Percentiles rank a stretch among this genome's conserved stretches.
These are phyloP conservation scores for Dillenia suffruticosa DNA, from an alignment of 164 flowering plant species.

Conservation along the genomic window DNA sequence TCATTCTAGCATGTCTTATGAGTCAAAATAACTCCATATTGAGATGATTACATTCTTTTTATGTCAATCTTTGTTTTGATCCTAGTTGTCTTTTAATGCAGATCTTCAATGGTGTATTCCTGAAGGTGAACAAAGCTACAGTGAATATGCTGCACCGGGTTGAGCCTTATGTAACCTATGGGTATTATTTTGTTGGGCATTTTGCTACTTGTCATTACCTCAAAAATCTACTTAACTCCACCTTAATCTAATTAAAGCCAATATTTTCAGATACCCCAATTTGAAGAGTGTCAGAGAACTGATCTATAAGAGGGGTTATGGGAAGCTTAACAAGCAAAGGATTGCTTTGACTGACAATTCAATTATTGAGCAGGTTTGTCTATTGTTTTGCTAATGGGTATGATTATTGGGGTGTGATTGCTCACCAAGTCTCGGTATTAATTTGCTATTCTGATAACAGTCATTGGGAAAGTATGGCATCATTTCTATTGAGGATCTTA, in stretches of 20 bases:
- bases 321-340: slow-evolving; percentile 44
- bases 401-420: not conserved
- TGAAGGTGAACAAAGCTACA: slow-evolving; percentile 69
- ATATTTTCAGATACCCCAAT: slow-evolving; percentile 44
- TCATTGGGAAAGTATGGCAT: slow-evolving; percentile 46
- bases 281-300: slow-evolving; percentile 49
- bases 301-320: slow-evolving; percentile 58
- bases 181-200: slow-evolving; percentile 21
- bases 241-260: too few relatives aligned
- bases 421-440: not conserved
- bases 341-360: slow-evolving; percentile 54
- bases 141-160: slow-evolving; percentile 63
- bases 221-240: not conserved
- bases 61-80: not conserved
- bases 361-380: slow-evolving; percentile 38
- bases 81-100: slow-evolving; percentile 9
- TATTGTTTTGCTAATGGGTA: not conserved
- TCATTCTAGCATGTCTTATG: too few relatives aligned
- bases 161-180: slow-evolving; percentile 63
- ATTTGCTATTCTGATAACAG: slow-evolving; percentile 13
- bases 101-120: slow-evolving; percentile 67
- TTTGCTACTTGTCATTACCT: not conserved
- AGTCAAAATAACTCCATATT: too few relatives aligned
- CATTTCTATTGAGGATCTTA: slow-evolving; percentile 44
- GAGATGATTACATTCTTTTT: not conserved